Conservation (phyloP, 805 yeast species). For the Lipomyces kockii region DNA sequence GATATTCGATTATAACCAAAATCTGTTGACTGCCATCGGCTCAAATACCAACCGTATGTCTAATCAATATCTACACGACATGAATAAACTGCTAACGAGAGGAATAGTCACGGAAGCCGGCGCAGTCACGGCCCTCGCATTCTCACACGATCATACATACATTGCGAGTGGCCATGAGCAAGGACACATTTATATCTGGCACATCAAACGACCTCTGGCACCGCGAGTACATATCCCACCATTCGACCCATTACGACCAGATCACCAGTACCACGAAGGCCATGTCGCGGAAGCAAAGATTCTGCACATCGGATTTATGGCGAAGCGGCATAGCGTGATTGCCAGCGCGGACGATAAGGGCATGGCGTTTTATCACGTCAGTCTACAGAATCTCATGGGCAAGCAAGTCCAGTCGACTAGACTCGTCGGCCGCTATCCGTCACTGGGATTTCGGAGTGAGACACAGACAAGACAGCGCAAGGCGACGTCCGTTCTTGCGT, state of each 20-base stretch:
- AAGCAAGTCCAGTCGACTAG: constrained; percentile 54
- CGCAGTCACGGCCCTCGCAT: constrained; percentile 57
- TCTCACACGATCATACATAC: constrained; percentile 71
- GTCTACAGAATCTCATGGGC: constrained; percentile 61
- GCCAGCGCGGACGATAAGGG: constrained; percentile 63
- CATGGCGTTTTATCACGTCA: constrained; percentile 65
- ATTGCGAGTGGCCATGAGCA: constrained; percentile 69
- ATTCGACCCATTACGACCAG: constrained; percentile 25
- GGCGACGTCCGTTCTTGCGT: constrained; percentile 49
- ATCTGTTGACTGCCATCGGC: constrained; percentile 53
- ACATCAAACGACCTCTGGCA: constrained; percentile 48
- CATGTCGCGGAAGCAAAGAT: constrained; percentile 51
- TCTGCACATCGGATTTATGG: constrained; percentile 54
- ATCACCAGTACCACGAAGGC: constrained; percentile 42
- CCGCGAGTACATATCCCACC: constrained; percentile 46
- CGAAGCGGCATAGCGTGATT: constrained; percentile 59
- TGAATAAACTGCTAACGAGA: neutral
- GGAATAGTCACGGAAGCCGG: constrained; percentile 48
- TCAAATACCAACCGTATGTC: constrained; percentile 35
- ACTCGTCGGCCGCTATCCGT: constrained; percentile 56
- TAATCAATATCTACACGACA: neutral
- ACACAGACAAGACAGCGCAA: constrained; percentile 35
- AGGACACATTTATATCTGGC: constrained; percentile 76
- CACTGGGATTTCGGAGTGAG: constrained; percentile 38
- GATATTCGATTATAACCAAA: constrained; percentile 72